These are phyloP conservation scores for Nicotiana tabacum DNA, from an alignment of 257 asterid species.

Conservation along the genomic window DNA sequence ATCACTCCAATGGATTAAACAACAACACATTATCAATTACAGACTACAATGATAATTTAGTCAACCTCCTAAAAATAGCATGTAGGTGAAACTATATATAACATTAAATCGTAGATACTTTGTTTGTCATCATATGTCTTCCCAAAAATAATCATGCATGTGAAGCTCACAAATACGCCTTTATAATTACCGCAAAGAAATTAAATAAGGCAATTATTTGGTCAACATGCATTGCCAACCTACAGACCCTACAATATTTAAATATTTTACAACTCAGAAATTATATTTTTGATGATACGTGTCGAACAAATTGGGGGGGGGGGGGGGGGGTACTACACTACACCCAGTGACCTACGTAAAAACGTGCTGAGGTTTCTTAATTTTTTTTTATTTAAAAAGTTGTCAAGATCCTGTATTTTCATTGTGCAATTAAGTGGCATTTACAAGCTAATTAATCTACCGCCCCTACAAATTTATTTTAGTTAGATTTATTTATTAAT, in stretches of 20 bases:
- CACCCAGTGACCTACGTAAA: background rate
- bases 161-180: conserved; percentile 19
- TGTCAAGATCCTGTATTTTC: background rate
- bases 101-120: background rate
- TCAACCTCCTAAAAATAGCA: background rate
- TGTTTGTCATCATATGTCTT: background rate
- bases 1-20: too few species aligned
- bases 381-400: too few species aligned
- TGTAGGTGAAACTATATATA: background rate
- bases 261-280: background rate
- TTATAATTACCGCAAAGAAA: background rate
- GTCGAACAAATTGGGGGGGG: background rate
- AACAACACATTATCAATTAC: too few species aligned
- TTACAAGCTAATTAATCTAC: background rate
- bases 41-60: too few species aligned
- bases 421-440: background rate
- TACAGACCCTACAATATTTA: background rate
- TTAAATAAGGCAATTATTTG: conserved; percentile 7
- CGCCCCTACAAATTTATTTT: background rate
- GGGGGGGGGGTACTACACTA: background rate
- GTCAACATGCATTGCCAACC: conserved; percentile 2
- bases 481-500: too few species aligned
- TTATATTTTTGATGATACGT: background rate
- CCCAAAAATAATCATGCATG: conserved; percentile 26
- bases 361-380: background rate